Base-by-base conservation (phyloP, 495 filamentous ascomycete species). In the Annulohypoxylon moriforme region DNA sequence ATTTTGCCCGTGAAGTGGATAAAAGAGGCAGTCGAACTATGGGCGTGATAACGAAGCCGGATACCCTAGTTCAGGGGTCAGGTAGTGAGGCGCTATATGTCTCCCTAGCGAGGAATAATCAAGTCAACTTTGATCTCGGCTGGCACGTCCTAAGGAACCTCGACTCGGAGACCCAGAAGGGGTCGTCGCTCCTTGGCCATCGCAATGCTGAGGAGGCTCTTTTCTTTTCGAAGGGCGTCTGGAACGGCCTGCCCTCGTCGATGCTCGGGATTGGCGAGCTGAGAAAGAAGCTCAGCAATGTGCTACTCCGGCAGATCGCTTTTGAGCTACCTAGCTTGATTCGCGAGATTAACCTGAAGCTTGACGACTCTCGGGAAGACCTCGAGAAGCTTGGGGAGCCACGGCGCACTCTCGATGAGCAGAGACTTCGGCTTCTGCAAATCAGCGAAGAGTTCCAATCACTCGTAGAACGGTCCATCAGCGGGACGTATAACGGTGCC, bases 101-200 rank as follows among this genome's bases (percentile, higher is more conserved):
- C 24, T 59, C 63, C 11, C 66, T 81, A 0, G 77, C 76, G 0
- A 67, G 74, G 33, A 91, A 91, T 58, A 72, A 85, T 20, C 81
- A 90, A 52, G 78, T 87, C n/a, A 69, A 67, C 11, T 83, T 92
- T 59, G 75, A 82, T 31, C 81, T 91, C 0, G 89, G 89, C 5
- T 92, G 89, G 89, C 88, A 91, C 70, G 85, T 88, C 0, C 74
- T 93, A 14, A 85, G 83, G 18, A 91, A 91, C 68, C 80, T 86
- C 2, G 80, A 79, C 27, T 87, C 83, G 64, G 76, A 83, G n/a
- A 78, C 80, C 0, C 75, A 81, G 9, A 67, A 75, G 27, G 74
- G 78, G 7, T 68, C 71, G 18, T 80, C 58, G 16, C 75, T 78
- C 0, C 52, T 83, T 10, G 71, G 65, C 18, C 65, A 81, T 50